Conservation (phyloP, 2,329 filamentous ascomycete species). For the Raffaelea albimanens region DNA sequence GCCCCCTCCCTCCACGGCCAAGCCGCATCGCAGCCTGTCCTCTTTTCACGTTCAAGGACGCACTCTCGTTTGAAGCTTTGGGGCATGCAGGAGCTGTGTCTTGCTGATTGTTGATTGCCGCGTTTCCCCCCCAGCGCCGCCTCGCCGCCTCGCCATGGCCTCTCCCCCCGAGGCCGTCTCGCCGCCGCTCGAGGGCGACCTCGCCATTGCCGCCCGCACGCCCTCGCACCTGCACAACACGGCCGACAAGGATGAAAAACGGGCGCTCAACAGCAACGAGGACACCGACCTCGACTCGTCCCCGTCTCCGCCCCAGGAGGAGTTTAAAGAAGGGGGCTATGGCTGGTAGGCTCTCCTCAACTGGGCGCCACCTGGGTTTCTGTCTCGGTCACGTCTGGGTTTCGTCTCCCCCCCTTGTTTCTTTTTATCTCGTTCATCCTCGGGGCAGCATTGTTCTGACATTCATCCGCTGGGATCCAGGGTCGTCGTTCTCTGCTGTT, state of each 20-base stretch:
- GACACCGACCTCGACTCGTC: background rate
- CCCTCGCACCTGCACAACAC: background rate
- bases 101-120: background rate
- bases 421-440: background rate
- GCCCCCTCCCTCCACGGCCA: no score
- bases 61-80: no score
- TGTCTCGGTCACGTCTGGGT: no score
- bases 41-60: no score
- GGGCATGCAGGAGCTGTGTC: no score
- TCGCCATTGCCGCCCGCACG: constrained; percentile 2
- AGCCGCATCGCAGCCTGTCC: no score
- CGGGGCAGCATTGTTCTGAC: no score
- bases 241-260: constrained; percentile 10
- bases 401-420: background rate
- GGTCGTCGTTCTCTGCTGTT: constrained; percentile 44
- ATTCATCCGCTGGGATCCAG: constrained; percentile 14
- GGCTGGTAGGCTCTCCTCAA: constrained; percentile 35
- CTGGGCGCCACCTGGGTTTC: no score
- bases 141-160: constrained; percentile 2
- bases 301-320: constrained; percentile 10
- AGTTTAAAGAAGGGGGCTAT: constrained; percentile 47
- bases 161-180: constrained; percentile 4
- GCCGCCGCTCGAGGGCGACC: background rate
- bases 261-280: background rate
- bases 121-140: background rate